A percentile compares a stretch with the other conserved stretches of the same genome.
Conservation (phyloP, 2,329 filamentous ascomycete species). For the Diatrype stigma region DNA sequence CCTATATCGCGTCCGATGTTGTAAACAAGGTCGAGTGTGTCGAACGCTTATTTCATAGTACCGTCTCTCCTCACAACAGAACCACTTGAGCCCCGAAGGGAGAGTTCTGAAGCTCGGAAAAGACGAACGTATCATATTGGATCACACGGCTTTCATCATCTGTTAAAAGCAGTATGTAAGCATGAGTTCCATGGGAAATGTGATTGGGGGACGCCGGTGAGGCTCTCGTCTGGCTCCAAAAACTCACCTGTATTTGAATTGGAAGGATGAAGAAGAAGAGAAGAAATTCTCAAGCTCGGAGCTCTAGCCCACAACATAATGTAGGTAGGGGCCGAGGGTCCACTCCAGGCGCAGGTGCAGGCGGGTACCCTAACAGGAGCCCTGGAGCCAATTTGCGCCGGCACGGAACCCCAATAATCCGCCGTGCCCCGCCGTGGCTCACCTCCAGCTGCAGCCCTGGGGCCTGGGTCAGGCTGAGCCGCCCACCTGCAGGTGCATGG, state of each 20-base stretch:
- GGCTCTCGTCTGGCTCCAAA: background rate
- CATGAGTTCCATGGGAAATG: too few species aligned
- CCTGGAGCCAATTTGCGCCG: too few species aligned
- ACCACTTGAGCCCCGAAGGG: conserved; percentile 87
- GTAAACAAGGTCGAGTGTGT: conserved; percentile 91
- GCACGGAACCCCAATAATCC: too few species aligned
- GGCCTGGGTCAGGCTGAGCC: too few species aligned
- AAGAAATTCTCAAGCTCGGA: conserved; percentile 27
- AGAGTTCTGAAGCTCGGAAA: conserved; percentile 72
- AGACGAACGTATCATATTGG: conserved; percentile 76
- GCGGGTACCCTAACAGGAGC: too few species aligned
- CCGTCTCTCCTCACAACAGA: conserved; percentile 60
- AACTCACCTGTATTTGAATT: conserved; percentile 95
- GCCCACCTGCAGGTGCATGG: too few species aligned
- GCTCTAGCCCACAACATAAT: conserved; percentile 2
- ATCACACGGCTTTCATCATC: conserved; percentile 99
- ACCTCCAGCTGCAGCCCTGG: too few species aligned
- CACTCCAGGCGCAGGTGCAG: too few species aligned
- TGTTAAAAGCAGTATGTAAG: conserved; percentile 35
- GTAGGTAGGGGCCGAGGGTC: too few species aligned
- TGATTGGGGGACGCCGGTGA: background rate
- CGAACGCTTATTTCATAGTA: conserved; percentile 98
- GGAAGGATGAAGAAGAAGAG: conserved; percentile 74
- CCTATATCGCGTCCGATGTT: conserved; percentile 91
- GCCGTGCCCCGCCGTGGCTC: too few species aligned